These are phyloP conservation scores for Aspergillus avenaceus DNA, from an alignment of 495 filamentous ascomycete genomes.

Conservation along the genomic window DNA sequence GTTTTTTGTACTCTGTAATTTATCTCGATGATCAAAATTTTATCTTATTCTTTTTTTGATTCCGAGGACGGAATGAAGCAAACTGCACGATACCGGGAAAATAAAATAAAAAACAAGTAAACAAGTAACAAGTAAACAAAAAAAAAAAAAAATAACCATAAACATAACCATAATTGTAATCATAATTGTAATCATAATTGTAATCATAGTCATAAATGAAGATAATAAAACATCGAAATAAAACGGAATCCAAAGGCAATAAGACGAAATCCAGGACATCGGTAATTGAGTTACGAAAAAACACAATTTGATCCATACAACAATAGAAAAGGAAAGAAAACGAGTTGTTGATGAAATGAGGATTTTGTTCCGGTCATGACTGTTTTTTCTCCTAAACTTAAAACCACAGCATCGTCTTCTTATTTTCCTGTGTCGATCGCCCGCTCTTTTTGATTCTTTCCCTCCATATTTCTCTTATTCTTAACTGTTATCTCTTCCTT, in stretches of 20 bases:
- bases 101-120: too few species aligned
- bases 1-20: too few species aligned
- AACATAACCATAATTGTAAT: background rate
- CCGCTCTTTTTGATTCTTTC: background rate
- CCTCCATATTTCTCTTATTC: background rate
- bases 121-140: too few species aligned
- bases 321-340: too few species aligned
- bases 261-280: too few species aligned
- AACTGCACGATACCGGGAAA: too few species aligned
- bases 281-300: too few species aligned
- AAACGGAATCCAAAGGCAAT: background rate
- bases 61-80: background rate
- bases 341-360: background rate
- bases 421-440: slow-evolving; percentile 1
- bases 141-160: background rate
- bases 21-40: too few species aligned
- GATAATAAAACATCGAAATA: background rate
- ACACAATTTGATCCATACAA: too few species aligned
- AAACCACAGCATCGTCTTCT: background rate
- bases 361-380: background rate
- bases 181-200: background rate
- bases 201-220: background rate
- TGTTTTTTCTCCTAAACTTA: background rate
- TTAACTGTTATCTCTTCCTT: background rate
- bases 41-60: too few species aligned